phyloP scores from a whole-genome alignment of 2,329 filamentous ascomycete genomes.

The Verticillium alfalfae region DNA sequence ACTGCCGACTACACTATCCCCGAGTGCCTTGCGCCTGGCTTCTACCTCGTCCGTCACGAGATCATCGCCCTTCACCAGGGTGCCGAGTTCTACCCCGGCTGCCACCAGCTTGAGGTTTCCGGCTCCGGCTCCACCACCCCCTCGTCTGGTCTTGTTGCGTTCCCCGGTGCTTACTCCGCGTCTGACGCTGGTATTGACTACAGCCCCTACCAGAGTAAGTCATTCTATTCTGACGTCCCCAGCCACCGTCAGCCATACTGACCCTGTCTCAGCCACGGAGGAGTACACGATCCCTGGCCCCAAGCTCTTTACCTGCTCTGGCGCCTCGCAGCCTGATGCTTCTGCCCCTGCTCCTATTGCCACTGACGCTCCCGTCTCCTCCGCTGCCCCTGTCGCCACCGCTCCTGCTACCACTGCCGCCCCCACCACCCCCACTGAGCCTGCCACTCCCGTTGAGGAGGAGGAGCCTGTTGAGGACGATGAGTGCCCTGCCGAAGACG shows the following conservation, averaged over 20 bases:
- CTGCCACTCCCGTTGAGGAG: neutral
- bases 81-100: constrained; percentile 48
- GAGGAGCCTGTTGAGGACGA: neutral
- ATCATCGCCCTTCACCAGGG: constrained; percentile 47
- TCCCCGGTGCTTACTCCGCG: constrained; percentile 43
- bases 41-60: constrained; percentile 49
- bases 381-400: neutral
- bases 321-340: constrained; percentile 2
- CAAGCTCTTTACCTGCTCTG: constrained; percentile 39
- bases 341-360: constrained; percentile 1
- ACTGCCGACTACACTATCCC: constrained; percentile 42
- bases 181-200: constrained; percentile 41
- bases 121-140: constrained; percentile 34
- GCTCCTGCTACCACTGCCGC: constrained; percentile 1
- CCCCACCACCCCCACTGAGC: constrained; percentile 1
- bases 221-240: neutral
- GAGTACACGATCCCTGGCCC: constrained; percentile 43
- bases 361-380: constrained; percentile 1
- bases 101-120: constrained; percentile 44
- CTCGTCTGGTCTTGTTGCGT: constrained; percentile 29
- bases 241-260: neutral
- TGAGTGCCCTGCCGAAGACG: constrained; percentile 1
- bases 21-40: constrained; percentile 37
- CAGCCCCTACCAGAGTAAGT: constrained; percentile 36
- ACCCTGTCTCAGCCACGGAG: constrained; percentile 15